A percentile compares a stretch with the other conserved stretches of the same genome.
Evolutionary conservation across 2,329 filamentous ascomycete species (phyloP).

Genomic region (Penicillium freii): DNA sequence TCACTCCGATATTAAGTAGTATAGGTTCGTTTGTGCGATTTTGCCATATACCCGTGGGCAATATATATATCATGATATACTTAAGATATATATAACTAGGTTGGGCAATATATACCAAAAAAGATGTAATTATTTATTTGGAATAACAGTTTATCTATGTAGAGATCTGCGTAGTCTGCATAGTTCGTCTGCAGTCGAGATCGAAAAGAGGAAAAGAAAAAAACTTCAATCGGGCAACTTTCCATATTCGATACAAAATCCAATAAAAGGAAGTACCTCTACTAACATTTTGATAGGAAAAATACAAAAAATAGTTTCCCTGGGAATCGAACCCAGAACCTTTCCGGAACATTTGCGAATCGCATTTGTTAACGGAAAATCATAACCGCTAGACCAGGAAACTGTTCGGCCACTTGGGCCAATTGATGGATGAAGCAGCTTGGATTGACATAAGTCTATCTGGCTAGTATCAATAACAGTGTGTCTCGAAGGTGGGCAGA

Average conservation of each 20-base stretch:
- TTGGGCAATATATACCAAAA: too few relatives aligned
- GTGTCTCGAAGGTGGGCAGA: too few relatives aligned
- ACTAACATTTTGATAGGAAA: neutral
- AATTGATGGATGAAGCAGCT: neutral
- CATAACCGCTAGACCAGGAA: slow-evolving; percentile 15
- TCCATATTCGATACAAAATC: neutral
- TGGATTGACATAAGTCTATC: neutral
- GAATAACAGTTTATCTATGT: neutral
- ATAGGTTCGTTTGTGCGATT: neutral
- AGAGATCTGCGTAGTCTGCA: neutral
- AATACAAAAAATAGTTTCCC: slow-evolving; percentile 9
- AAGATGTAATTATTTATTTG: too few relatives aligned
- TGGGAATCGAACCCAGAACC: slow-evolving; percentile 16
- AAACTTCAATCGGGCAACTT: neutral
- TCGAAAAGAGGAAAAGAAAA: neutral
- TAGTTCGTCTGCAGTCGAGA: neutral
- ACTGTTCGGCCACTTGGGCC: neutral
- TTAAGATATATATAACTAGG: too few relatives aligned
- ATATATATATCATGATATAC: neutral
- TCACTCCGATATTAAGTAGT: neutral
- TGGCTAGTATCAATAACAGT: too few relatives aligned
- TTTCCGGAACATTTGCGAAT: slow-evolving; percentile 9
- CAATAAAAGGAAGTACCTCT: neutral
- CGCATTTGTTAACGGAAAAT: slow-evolving; percentile 14
- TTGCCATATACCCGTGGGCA: neutral